Conservation (phyloP, 2,329 filamentous ascomycete genomes). For the Dactylellina haptotyla region DNA sequence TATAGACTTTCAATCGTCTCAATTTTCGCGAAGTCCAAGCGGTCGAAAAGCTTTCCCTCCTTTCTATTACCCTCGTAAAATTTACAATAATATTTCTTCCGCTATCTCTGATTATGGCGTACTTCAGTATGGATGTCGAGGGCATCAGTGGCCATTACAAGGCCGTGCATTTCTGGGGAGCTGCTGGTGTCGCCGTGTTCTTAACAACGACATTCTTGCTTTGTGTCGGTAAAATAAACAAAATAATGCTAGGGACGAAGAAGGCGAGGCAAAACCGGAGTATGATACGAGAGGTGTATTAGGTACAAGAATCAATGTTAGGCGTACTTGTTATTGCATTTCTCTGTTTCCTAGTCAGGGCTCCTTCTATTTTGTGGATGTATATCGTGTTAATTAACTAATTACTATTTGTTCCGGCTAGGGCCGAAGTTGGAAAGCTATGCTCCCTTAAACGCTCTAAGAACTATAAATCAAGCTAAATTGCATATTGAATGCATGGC, state of each 20-base stretch:
- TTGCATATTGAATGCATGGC: too few relatives aligned
- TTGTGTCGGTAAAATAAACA: constrained; percentile 40
- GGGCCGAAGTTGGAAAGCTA: too few relatives aligned
- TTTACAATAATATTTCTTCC: constrained; percentile 67
- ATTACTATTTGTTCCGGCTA: too few relatives aligned
- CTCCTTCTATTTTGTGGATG: too few relatives aligned
- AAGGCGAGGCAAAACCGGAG: constrained; percentile 23
- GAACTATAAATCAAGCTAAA: too few relatives aligned
- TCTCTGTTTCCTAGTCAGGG: too few relatives aligned
- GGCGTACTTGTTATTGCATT: too few relatives aligned
- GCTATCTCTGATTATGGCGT: constrained; percentile 66
- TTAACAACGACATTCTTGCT: constrained; percentile 31
- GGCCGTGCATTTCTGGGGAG: constrained; percentile 46
- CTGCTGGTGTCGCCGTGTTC: constrained; percentile 26
- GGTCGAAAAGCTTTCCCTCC: constrained; percentile 66
- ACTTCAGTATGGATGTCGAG: constrained; percentile 65
- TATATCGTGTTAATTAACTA: too few relatives aligned
- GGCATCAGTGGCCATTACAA: constrained; percentile 50
- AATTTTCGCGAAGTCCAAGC: constrained; percentile 66
- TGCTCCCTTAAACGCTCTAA: too few relatives aligned
- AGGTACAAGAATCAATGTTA: too few relatives aligned
- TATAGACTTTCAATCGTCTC: constrained; percentile 66
- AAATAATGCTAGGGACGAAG: constrained; percentile 49
- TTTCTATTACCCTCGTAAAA: constrained; percentile 66
- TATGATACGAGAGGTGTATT: constrained; percentile 10